Base-by-base conservation (phyloP, 2,329 filamentous ascomycete species). In the Diaporthe velutina region DNA sequence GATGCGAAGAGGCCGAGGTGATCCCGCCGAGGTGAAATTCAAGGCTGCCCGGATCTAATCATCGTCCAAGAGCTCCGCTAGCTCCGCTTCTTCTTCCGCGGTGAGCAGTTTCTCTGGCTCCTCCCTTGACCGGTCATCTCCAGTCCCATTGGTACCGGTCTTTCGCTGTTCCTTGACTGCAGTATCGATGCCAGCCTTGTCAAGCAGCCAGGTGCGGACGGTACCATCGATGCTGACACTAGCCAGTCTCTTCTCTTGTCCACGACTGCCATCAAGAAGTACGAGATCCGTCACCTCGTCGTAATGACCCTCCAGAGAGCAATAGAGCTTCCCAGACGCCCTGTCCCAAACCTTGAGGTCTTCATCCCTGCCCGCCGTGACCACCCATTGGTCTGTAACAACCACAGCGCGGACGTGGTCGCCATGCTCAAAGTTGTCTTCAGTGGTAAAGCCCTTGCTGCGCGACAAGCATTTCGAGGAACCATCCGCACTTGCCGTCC, bases 401-500 rank as follows among this genome's bases (percentile, higher is more conserved):
- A 92, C 91, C 30, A 98, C 90, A 73, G 95, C 94, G 75, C 95
- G 91, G 40, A 98, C 96, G 82, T 98, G 98, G 82, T 97, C 95
- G 2, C 95, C 95, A 82, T 99, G 97, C 72, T 88, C 84, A 75
- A 98, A 90, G 1, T 85, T 89, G 72, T 96, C 93, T 75, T 96
- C 95, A 4, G 90, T 84, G 60, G 89, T 90, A 88, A 95, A 98
- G 25, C 88, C 88, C 60, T 90, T 90, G 33, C 88, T 86, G 70
- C 95, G 88, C 1, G 92, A 89, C 12, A 98, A 88, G 78, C 95
- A 96, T 82, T 96, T 97, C 2, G 92, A 92, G 0, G 93, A 95
- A 78, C 95, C 97, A 82, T 99, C 97, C 6, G 95, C 95, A 75
- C 95, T 98, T 8, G 96, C 94, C 10, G 96, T 98, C 95, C 95